Evolutionary conservation across 352 stramenopile genomes (phyloP).

Genomic region (Peronospora tabacina): DNA sequence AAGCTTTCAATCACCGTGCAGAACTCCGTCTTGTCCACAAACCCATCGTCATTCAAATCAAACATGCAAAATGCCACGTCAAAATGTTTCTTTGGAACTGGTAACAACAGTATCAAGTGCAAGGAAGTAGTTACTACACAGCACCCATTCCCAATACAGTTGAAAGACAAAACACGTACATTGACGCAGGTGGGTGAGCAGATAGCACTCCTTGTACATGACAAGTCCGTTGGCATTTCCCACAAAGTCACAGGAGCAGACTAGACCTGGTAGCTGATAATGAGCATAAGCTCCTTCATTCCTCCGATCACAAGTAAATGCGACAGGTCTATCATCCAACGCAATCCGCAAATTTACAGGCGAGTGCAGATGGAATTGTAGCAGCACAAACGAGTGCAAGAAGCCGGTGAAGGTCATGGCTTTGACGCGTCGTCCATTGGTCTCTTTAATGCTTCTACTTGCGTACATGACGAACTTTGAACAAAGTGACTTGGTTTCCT

Average conservation of each 20-base stretch:
- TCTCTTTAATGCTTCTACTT: conserved; percentile 30
- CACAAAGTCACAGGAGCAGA: conserved; percentile 68
- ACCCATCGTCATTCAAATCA: conserved; percentile 62
- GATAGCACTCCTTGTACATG: conserved; percentile 74
- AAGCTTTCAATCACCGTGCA: conserved; percentile 65
- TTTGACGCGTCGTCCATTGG: conserved; percentile 20
- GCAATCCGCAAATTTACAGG: conserved; percentile 29
- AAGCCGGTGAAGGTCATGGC: conserved; percentile 83
- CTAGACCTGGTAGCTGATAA: conserved; percentile 39
- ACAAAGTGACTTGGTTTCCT: conserved; percentile 35
- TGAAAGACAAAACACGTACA: conserved; percentile 29
- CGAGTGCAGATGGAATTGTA: conserved; percentile 52
- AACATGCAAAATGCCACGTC: conserved; percentile 79
- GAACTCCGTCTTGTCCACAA: conserved; percentile 69
- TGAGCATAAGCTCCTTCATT: not conserved
- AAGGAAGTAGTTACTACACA: not conserved
- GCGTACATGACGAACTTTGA: conserved; percentile 56
- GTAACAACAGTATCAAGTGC: not conserved
- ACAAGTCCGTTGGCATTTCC: conserved; percentile 64
- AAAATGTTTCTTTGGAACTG: conserved; percentile 72
- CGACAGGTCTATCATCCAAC: not conserved
- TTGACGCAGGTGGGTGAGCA: conserved; percentile 69
- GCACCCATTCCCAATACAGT: too few species aligned
- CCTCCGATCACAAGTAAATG: not conserved
- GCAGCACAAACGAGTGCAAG: conserved; percentile 62